Percentiles rank a stretch among this genome's conserved stretches.
Conservation (phyloP, 345 rosid species). For the rapeseed (Brassica napus) region DNA sequence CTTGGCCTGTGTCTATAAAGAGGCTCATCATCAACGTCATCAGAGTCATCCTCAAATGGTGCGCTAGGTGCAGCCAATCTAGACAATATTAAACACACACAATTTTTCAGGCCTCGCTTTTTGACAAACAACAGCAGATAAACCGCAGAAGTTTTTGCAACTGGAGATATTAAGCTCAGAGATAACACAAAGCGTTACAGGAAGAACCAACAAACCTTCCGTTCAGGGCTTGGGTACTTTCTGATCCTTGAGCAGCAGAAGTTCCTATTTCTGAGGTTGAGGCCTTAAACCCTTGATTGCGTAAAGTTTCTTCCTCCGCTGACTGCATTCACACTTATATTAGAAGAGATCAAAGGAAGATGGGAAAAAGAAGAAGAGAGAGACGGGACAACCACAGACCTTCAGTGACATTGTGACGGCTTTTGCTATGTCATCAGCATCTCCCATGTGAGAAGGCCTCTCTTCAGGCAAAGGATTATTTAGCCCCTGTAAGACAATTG, state of each 20-base stretch:
- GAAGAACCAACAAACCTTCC: conserved; percentile 60
- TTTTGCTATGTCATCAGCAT: conserved; percentile 64
- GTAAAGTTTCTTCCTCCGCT: conserved; percentile 62
- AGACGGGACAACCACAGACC: conserved; percentile 43
- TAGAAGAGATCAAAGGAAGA: conserved; percentile 17
- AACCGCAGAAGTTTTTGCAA: background rate
- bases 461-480: conserved; percentile 46
- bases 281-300: conserved; percentile 44
- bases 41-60: conserved; percentile 69
- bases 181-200: conserved; percentile 1
- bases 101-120: conserved; percentile 7
- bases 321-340: conserved; percentile 50
- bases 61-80: conserved; percentile 72
- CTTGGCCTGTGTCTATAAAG: conserved; percentile 71
- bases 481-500: conserved; percentile 44
- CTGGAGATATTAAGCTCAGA: background rate
- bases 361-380: background rate
- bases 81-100: conserved; percentile 18
- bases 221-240: conserved; percentile 48
- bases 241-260: conserved; percentile 47
- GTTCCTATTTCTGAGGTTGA: conserved; percentile 50
- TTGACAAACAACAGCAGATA: conserved; percentile 8
- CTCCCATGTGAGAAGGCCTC: conserved; percentile 48
- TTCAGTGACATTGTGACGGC: conserved; percentile 71
- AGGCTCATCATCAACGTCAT: conserved; percentile 73